Base-by-base conservation (phyloP, 139 green algal species). In the Haematococcus lacustris region DNA sequence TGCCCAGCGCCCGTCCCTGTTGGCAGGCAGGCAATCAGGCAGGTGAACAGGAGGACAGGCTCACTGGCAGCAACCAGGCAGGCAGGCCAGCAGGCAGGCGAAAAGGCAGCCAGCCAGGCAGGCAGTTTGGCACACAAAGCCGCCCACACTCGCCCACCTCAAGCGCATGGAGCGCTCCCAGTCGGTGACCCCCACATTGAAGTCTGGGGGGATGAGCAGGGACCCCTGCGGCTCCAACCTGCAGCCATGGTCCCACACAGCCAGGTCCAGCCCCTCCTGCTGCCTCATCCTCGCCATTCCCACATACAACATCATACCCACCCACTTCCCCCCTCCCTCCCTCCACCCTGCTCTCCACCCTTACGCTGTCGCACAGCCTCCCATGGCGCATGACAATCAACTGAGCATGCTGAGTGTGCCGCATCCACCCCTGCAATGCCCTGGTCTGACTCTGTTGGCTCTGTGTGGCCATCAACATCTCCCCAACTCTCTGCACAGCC, bases 161-260 rank as follows among this genome's bases (percentile, higher is more conserved):
- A 94, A 82, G 4, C 82, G 73, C 60, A 93, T 65, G 2, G 84
- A 84, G 30, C 90, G 85, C 81, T 96, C 91, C 91, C 91, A 96
- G 66, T 96, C 91, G 3, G 91, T 96, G 28, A 94, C 53, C 33
- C 77, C 76, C 28, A 93, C 84, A 65, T 96, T 94, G 73, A 80
- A 85, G 69, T 96, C 90, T 1, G 90, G 90, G 2, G 91, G 91
- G 37, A 89, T 91, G 60, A 96, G 79, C 32, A 91, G 74, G 1
- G 78, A 85, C 59, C 90, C 91, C 2, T 64, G 34, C 3, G 82
- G 82, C 83, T 96, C 91, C 66, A 96, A 66, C 30, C 88, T 79
- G 76, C 85, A 93, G 9, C 13, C 33, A 59, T 2, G 37, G 21
- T 1, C 65, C 51, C 34, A 53, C 64, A 32, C 37, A 69, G 3